These are phyloP conservation scores for Chlamydomonas schloesseri DNA, from an alignment of 139 green algal genomes.

Conservation along the genomic window DNA sequence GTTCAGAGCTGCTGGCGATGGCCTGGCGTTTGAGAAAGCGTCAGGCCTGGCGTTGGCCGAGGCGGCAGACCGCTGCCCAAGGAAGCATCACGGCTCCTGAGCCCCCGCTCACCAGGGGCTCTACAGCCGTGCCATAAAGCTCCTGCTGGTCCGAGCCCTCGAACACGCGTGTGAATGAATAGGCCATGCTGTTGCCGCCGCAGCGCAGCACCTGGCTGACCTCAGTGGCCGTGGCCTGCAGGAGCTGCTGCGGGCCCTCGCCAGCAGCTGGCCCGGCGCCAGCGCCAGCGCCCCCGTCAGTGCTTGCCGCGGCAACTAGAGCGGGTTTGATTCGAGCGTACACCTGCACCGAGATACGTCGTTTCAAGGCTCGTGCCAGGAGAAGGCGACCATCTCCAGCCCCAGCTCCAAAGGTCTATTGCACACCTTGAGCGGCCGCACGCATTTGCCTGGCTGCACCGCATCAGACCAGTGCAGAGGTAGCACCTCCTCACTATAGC, in stretches of 20 bases:
- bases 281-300: too few relatives aligned
- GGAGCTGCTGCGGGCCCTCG: neutral
- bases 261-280: neutral
- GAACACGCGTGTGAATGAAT: conserved; percentile 10
- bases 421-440: neutral
- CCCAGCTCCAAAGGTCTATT: too few relatives aligned
- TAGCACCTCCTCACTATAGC: conserved; percentile 17
- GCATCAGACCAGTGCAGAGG: neutral
- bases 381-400: neutral
- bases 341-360: too few relatives aligned
- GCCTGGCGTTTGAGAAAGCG: too few relatives aligned
- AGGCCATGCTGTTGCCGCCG: neutral
- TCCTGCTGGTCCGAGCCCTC: conserved; percentile 15
- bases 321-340: conserved; percentile 12
- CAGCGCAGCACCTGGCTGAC: neutral
- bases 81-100: too few relatives aligned
- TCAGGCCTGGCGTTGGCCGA: too few relatives aligned
- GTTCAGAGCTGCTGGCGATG: too few relatives aligned
- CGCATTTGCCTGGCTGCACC: too few relatives aligned
- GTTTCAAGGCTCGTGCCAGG: too few relatives aligned
- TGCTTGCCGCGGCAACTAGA: too few relatives aligned
- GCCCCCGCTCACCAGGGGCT: conserved; percentile 30
- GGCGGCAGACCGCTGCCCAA: too few relatives aligned
- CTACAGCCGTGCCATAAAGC: neutral
- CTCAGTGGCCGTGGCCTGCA: neutral